Percentiles rank a stretch among this genome's conserved stretches.
phyloP scores from a whole-genome alignment of 805 yeast species.

The Ogataea henricii region DNA sequence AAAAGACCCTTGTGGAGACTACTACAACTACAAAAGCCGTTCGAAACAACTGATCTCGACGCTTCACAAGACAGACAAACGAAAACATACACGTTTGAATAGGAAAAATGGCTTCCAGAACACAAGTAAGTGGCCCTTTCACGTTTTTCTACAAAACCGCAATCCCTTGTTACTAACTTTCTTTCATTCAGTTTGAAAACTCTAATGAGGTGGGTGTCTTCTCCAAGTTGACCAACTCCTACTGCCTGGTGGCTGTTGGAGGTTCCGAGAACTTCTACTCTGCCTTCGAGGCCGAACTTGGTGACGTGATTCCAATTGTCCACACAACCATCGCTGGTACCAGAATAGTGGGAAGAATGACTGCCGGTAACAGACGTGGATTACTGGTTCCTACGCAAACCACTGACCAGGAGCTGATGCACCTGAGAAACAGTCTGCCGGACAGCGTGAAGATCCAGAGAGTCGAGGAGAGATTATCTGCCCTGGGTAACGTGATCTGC shows the following conservation, averaged over 20 bases:
- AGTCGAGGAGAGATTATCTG: conserved; percentile 96
- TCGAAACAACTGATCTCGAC: background rate
- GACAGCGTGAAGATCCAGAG: conserved; percentile 94
- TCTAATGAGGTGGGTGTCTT: conserved; percentile 93
- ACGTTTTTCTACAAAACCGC: background rate
- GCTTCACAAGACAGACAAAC: background rate
- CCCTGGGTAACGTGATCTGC: conserved; percentile 96
- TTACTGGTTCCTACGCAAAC: conserved; percentile 96
- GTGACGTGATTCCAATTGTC: conserved; percentile 93
- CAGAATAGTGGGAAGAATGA: conserved; percentile 96
- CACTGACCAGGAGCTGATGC: conserved; percentile 97
- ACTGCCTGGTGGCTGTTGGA: conserved; percentile 95
- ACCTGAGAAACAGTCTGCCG: conserved; percentile 93
- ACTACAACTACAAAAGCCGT: background rate
- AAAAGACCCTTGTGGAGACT: background rate
- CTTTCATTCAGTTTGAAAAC: conserved; percentile 60
- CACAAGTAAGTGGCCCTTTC: conserved; percentile 43
- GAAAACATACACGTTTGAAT: background rate
- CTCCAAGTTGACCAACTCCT: conserved; percentile 92
- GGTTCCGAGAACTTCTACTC: conserved; percentile 85
- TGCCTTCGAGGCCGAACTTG: conserved; percentile 96
- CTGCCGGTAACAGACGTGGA: conserved; percentile 98
- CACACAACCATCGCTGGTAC: conserved; percentile 98
- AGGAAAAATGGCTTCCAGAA: conserved; percentile 61
- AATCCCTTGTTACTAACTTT: conserved; percentile 6